Conservation (phyloP, 2,329 filamentous ascomycete species). For the Pyrenophora teres region DNA sequence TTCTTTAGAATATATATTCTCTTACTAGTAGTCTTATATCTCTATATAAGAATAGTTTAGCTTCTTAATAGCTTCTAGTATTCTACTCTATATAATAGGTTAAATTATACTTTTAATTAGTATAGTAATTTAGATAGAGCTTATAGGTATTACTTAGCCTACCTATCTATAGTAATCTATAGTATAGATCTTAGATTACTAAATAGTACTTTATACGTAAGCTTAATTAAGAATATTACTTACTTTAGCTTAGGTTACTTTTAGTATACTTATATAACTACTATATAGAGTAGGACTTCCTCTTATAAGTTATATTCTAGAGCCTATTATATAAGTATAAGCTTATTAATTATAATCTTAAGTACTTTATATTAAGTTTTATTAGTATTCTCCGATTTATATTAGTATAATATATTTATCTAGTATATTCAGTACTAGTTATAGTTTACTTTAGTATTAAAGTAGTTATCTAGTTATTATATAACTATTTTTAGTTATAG, state of each 20-base stretch:
- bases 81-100: too few species aligned
- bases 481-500: neutral
- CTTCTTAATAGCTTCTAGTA: too few species aligned
- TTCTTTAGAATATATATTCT: too few species aligned
- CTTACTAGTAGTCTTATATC: too few species aligned
- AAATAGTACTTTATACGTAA: neutral
- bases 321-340: neutral
- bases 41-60: too few species aligned
- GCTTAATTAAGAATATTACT: neutral
- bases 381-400: neutral
- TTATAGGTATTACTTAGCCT: too few species aligned
- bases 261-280: neutral
- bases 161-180: too few species aligned
- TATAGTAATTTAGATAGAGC: too few species aligned
- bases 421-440: neutral
- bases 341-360: neutral
- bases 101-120: too few species aligned
- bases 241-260: neutral
- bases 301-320: neutral
- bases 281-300: neutral
- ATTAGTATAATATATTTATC: conserved; percentile 1
- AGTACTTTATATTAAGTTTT: neutral
- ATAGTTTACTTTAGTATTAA: conserved; percentile 1
- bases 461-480: neutral
- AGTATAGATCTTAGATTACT: neutral